These are phyloP conservation scores for Beauveria pseudobassiana DNA, from an alignment of 2,329 filamentous ascomycete species.

Conservation along the genomic window DNA sequence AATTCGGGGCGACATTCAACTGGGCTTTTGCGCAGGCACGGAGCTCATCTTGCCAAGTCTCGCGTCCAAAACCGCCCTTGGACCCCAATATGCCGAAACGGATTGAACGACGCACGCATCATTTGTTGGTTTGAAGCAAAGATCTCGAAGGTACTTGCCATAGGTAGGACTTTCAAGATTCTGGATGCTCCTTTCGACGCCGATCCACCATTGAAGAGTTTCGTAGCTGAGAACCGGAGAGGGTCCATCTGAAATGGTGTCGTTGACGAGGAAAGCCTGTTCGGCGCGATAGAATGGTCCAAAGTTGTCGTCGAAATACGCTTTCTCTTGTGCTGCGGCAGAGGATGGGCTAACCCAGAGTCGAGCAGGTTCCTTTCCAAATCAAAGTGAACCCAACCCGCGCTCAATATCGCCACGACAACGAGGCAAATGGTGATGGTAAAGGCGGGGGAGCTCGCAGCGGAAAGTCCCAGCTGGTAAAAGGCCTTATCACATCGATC, in stretches of 20 bases:
- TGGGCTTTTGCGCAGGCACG: conserved; percentile 67
- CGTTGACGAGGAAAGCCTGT: conserved; percentile 90
- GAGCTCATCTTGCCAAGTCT: conserved; percentile 66
- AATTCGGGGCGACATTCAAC: conserved; percentile 83
- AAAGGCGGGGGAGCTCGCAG: conserved; percentile 74
- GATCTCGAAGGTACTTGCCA: conserved; percentile 65
- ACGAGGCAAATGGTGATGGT: conserved; percentile 74
- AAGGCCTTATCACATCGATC: conserved; percentile 75
- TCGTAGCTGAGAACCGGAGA: conserved; percentile 82
- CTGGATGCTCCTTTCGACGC: conserved; percentile 70
- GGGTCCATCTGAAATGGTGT: conserved; percentile 55
- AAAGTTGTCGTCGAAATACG: conserved; percentile 87
- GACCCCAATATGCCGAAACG: conserved; percentile 80
- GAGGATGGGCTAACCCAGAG: conserved; percentile 97
- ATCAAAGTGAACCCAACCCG: conserved; percentile 84
- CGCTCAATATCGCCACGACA: conserved; percentile 68
- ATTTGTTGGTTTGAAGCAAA: conserved; percentile 91
- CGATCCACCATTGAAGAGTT: conserved; percentile 88
- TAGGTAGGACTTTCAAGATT: conserved; percentile 62
- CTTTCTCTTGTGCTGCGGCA: conserved; percentile 82
- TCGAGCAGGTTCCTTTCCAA: conserved; percentile 81
- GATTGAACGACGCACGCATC: conserved; percentile 90
- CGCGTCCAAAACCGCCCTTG: conserved; percentile 30
- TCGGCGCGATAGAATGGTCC: conserved; percentile 94
- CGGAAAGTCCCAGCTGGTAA: conserved; percentile 68